A percentile compares a stretch with the other conserved stretches of the same genome.
Conservation (phyloP, 1,284 basidiomycete genomes). For the Ceratobasidium sp. region DNA sequence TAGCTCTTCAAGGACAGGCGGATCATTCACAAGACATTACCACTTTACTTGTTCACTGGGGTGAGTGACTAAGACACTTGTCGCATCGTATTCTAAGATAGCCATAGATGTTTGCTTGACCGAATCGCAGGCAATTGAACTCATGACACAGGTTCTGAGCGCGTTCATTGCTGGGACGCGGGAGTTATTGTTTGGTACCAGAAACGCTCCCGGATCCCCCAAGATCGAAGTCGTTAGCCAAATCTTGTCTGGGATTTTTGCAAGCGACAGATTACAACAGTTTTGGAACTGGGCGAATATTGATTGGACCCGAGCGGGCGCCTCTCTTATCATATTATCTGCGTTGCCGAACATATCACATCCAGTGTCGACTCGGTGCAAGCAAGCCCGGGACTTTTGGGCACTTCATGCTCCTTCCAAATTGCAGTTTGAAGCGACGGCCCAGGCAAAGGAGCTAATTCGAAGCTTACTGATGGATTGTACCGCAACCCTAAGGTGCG, state of each 20-base stretch:
- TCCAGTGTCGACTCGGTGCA: not conserved
- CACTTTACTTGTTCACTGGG: constrained; percentile 11
- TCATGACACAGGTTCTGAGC: not conserved
- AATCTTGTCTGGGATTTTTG: not conserved
- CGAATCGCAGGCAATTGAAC: not conserved
- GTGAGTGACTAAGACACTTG: constrained; percentile 1
- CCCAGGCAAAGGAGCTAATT: not conserved
- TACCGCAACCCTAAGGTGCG: not conserved
- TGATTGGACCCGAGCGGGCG: not conserved
- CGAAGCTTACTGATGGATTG: constrained; percentile 3
- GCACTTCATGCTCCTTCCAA: not conserved
- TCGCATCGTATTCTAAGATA: not conserved
- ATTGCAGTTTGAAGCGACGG: not conserved
- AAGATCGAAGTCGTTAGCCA: not conserved
- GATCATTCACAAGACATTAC: not conserved
- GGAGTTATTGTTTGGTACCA: not conserved
- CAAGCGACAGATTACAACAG: not conserved
- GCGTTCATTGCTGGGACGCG: not conserved
- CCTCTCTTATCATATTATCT: constrained; percentile 1
- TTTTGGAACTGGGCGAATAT: not conserved
- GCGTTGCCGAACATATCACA: not conserved
- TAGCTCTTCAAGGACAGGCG: not conserved
- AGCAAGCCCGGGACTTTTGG: not conserved
- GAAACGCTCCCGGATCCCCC: not conserved
- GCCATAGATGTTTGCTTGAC: constrained; percentile 8